phyloP scores from a whole-genome alignment of 2,329 filamentous ascomycete species.

The Dendrostoma leiphaemia region DNA sequence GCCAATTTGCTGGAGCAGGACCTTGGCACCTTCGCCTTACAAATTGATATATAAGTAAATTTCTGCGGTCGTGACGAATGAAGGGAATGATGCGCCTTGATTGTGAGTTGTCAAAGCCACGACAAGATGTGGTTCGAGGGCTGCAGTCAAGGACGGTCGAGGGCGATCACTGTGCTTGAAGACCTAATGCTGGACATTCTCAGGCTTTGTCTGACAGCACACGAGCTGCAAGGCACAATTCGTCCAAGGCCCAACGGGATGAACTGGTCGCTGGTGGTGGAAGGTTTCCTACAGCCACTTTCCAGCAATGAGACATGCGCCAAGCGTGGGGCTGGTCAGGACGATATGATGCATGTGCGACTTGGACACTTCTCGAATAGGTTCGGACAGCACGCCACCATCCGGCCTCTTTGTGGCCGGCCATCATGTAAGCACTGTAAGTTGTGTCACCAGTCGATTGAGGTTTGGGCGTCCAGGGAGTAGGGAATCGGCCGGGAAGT shows the following conservation, averaged over 20 bases:
- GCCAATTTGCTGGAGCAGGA: background rate
- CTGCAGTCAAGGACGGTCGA: too few relatives aligned
- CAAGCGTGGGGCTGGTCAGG: conserved; percentile 12
- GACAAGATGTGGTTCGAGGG: too few relatives aligned
- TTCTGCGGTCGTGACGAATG: background rate
- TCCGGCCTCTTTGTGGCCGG: conserved; percentile 6
- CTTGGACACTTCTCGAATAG: conserved; percentile 3
- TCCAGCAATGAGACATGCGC: conserved; percentile 12
- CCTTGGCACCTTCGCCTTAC: background rate
- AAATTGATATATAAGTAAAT: background rate
- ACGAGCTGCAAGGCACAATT: conserved; percentile 21
- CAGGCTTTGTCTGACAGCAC: conserved; percentile 15
- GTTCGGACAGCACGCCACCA: conserved; percentile 5
- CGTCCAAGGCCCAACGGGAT: background rate
- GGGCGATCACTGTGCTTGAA: background rate
- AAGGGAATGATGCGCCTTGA: background rate
- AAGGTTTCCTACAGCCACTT: background rate
- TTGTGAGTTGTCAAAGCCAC: background rate
- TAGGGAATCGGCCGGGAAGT: too few relatives aligned
- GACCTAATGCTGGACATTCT: background rate
- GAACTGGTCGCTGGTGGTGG: background rate
- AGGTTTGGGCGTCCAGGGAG: background rate
- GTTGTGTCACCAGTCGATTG: conserved; percentile 6
- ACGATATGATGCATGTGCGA: conserved; percentile 4
- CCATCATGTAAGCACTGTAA: conserved; percentile 19